Evolutionary conservation across 805 yeast genomes (phyloP).

Genomic region (Grigorovia yakushimaensis): DNA sequence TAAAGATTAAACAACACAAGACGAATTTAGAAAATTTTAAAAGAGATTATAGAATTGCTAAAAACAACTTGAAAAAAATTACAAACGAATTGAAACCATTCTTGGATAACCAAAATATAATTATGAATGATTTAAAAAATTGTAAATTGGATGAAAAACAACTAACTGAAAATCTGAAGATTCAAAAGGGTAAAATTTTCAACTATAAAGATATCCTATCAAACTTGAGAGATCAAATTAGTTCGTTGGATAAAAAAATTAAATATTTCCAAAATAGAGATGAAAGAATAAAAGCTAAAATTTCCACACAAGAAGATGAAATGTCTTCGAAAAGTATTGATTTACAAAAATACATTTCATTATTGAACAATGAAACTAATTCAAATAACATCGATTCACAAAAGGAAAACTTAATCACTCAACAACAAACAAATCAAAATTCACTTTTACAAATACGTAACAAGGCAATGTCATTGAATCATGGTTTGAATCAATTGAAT

Average conservation of each 20-base stretch:
- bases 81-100: conserved; percentile 21
- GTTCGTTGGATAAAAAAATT: conserved; percentile 9
- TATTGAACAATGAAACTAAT: conserved; percentile 11
- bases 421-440: conserved; percentile 10
- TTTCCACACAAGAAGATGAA: conserved; percentile 7
- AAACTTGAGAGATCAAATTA: conserved; percentile 11
- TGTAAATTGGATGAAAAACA: conserved; percentile 8
- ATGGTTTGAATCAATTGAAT: conserved; percentile 32
- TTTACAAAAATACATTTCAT: conserved; percentile 2
- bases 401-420: conserved; percentile 17
- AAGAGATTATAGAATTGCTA: conserved; percentile 21
- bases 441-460: conserved; percentile 21
- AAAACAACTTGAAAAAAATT: conserved; percentile 19
- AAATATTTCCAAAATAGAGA: conserved; percentile 16
- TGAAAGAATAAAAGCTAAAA: conserved; percentile 10
- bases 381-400: conserved; percentile 12
- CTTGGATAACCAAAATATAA: conserved; percentile 26
- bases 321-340: conserved; percentile 1
- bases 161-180: not conserved
- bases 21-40: conserved; percentile 21
- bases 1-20: conserved; percentile 35
- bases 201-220: conserved; percentile 10
- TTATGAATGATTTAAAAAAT: conserved; percentile 8
- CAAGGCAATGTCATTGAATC: conserved; percentile 29
- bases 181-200: conserved; percentile 1